phyloP scores from a whole-genome alignment of 129 eudicot species.

The Chrysanthemum lavandulifolium region DNA sequence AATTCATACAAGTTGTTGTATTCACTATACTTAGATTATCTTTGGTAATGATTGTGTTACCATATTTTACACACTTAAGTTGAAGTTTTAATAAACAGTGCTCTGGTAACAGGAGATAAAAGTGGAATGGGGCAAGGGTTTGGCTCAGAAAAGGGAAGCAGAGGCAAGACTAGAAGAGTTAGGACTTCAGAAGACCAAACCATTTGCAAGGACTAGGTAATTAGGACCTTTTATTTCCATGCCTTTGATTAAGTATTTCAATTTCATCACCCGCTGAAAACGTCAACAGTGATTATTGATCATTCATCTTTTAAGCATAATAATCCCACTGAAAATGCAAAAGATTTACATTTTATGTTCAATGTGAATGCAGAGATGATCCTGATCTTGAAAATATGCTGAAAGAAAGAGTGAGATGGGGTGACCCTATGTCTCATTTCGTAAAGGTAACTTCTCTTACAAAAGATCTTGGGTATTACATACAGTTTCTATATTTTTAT shows the following conservation, averaged over 20 bases:
- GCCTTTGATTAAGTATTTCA: neutral
- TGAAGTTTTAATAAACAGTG: slow-evolving; percentile 6
- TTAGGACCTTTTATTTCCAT: neutral
- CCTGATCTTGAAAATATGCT: slow-evolving; percentile 72
- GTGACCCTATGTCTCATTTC: slow-evolving; percentile 98
- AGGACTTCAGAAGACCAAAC: slow-evolving; percentile 81
- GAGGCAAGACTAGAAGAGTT: slow-evolving; percentile 70
- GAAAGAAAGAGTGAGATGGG: slow-evolving; percentile 85
- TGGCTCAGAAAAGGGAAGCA: slow-evolving; percentile 93
- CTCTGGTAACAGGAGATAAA: slow-evolving; percentile 62
- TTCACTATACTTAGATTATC: too few relatives aligned
- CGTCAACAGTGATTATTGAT: too few relatives aligned
- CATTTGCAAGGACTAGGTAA: slow-evolving; percentile 94
- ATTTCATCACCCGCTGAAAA: neutral
- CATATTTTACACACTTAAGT: neutral
- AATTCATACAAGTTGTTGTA: too few relatives aligned
- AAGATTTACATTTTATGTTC: slow-evolving; percentile 6
- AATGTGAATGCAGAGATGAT: slow-evolving; percentile 60
- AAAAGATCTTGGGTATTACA: slow-evolving; percentile 4
- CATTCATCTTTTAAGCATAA: neutral
- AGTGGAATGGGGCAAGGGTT: slow-evolving; percentile 97
- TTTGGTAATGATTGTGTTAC: too few relatives aligned
- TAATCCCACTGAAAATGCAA: neutral
- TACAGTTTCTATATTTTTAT: neutral
- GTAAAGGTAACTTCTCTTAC: slow-evolving; percentile 51